Percentiles rank a stretch among this genome's conserved stretches.
phyloP scores from a whole-genome alignment of 2,329 filamentous ascomycete genomes.

The Trichoderma semiorbis region DNA sequence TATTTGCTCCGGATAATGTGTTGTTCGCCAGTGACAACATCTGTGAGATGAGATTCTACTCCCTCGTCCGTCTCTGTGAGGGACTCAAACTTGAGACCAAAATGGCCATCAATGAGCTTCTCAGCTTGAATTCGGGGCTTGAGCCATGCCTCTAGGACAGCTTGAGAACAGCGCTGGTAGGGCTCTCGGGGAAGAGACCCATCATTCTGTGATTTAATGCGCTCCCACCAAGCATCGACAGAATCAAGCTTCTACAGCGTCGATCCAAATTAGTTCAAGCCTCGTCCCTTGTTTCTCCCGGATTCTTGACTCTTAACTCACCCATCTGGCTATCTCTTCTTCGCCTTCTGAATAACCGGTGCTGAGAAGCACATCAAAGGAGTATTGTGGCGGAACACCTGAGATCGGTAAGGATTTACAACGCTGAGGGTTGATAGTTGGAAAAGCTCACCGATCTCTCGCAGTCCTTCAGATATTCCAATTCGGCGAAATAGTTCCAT shows the following conservation, averaged over 20 bases:
- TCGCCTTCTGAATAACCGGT: not conserved
- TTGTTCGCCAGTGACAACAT: not conserved
- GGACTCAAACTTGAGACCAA: constrained; percentile 8
- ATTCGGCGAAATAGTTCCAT: constrained; percentile 10
- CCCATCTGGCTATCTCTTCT: constrained; percentile 4
- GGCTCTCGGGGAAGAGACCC: not conserved
- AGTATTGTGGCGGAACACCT: not conserved
- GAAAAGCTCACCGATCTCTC: not conserved
- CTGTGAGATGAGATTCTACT: not conserved
- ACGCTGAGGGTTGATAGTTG: no score
- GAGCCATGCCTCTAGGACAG: constrained; percentile 3
- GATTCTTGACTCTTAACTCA: not conserved
- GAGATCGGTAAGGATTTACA: not conserved
- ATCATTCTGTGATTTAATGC: not conserved
- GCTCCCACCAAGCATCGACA: not conserved
- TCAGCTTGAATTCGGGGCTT: not conserved
- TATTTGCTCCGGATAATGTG: constrained; percentile 1
- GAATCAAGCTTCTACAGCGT: not conserved
- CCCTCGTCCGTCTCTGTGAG: not conserved
- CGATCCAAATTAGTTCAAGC: not conserved
- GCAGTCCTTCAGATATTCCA: not conserved
- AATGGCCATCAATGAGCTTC: not conserved
- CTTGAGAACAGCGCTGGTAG: constrained; percentile 11
- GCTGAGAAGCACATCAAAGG: not conserved
- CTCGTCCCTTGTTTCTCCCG: not conserved